Evolutionary conservation across 495 filamentous ascomycete genomes (phyloP).

Genomic region (Penicillium coffeae): DNA sequence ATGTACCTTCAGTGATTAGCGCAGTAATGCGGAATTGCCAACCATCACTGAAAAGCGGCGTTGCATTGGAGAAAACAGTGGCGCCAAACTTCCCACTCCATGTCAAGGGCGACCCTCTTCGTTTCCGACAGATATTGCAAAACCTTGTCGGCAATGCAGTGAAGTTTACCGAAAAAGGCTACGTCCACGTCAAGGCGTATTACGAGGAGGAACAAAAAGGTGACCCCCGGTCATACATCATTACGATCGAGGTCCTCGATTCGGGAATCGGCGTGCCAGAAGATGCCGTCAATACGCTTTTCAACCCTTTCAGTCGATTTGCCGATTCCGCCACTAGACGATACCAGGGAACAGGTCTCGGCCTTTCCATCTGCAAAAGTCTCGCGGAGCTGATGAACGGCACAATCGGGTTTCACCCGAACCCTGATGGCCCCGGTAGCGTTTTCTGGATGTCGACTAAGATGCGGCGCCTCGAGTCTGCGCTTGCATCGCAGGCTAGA

Average conservation of each 20-base stretch:
- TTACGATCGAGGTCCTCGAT: conserved; percentile 63
- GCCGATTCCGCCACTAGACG: conserved; percentile 71
- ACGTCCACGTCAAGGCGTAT: conserved; percentile 54
- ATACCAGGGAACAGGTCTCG: conserved; percentile 80
- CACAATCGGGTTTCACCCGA: conserved; percentile 56
- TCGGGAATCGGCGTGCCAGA: conserved; percentile 84
- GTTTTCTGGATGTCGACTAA: conserved; percentile 57
- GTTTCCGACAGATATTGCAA: conserved; percentile 77
- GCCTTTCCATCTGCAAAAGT: conserved; percentile 76
- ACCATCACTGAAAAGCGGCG: conserved; percentile 54
- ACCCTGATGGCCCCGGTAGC: conserved; percentile 50
- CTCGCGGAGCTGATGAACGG: conserved; percentile 83
- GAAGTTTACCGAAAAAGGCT: conserved; percentile 78
- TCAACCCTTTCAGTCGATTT: conserved; percentile 83
- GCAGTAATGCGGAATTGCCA: conserved; percentile 52
- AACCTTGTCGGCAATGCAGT: conserved; percentile 87
- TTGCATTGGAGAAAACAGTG: conserved; percentile 50
- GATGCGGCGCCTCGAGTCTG: conserved; percentile 38
- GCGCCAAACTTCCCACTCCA: conserved; percentile 37
- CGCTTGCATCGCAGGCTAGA: neutral
- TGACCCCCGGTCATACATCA: conserved; percentile 33
- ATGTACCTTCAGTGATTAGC: conserved; percentile 55
- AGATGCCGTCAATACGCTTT: conserved; percentile 65
- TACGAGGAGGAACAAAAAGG: conserved; percentile 36
- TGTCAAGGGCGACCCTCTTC: conserved; percentile 65